Evolutionary conservation across 805 yeast species (phyloP).

Genomic region (Barnettozyma populi): DNA sequence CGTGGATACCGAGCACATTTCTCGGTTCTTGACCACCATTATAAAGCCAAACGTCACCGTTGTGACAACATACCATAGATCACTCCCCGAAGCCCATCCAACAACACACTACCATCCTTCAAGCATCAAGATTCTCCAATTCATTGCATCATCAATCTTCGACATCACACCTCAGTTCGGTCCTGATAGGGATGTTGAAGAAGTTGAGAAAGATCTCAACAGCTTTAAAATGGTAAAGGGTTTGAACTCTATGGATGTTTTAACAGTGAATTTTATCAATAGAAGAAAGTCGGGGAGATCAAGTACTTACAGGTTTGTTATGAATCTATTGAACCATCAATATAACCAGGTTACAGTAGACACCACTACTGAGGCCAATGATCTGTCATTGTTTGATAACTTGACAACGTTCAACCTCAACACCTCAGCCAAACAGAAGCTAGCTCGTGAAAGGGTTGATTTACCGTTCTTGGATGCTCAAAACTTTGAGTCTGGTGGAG

Average conservation of each 20-base stretch:
- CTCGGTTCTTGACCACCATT: slow-evolving; percentile 44
- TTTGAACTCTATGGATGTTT: slow-evolving; percentile 38
- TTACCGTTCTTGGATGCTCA: slow-evolving; percentile 93
- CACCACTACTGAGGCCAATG: slow-evolving; percentile 33
- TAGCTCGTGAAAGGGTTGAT: slow-evolving; percentile 79
- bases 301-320: slow-evolving; percentile 44
- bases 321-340: slow-evolving; percentile 45
- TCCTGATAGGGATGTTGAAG: slow-evolving; percentile 40
- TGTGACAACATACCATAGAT: slow-evolving; percentile 43
- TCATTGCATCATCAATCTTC: slow-evolving; percentile 71
- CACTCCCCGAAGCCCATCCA: slow-evolving; percentile 31
- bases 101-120: slow-evolving; percentile 42
- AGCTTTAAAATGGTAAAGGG: slow-evolving; percentile 45
- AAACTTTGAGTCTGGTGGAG: slow-evolving; percentile 74
- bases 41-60: slow-evolving; percentile 42
- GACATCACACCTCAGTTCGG: slow-evolving; percentile 44
- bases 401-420: slow-evolving; percentile 85
- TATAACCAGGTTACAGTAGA: slow-evolving; percentile 28
- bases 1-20: slow-evolving; percentile 39
- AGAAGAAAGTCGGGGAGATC: slow-evolving; percentile 86
- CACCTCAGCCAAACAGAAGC: slow-evolving; percentile 67
- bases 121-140: slow-evolving; percentile 46
- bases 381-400: slow-evolving; percentile 53
- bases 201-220: slow-evolving; percentile 34
- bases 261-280: slow-evolving; percentile 50